A percentile compares a stretch with the other conserved stretches of the same genome.
Conservation (phyloP, 176 grass and related monocot species). For the Olyra latifolia region DNA sequence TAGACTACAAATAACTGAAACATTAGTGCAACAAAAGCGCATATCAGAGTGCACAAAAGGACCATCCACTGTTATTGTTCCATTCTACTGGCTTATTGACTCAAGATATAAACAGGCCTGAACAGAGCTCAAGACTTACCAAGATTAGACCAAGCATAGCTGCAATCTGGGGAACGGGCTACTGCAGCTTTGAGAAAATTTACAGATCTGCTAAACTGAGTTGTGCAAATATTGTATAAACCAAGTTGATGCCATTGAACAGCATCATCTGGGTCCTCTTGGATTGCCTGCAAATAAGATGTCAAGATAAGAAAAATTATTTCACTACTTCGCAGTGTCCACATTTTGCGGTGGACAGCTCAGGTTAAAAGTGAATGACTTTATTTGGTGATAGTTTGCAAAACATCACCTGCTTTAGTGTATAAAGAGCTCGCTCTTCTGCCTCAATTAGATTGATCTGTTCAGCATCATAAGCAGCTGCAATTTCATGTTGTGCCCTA, state of each 20-base stretch:
- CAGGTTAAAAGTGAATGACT: conserved; percentile 19
- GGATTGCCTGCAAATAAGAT: conserved; percentile 68
- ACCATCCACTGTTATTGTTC: neutral
- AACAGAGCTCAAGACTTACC: conserved; percentile 50
- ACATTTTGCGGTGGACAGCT: conserved; percentile 20
- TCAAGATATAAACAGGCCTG: conserved; percentile 6
- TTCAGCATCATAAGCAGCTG: conserved; percentile 53
- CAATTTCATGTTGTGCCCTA: conserved; percentile 89
- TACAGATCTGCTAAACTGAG: conserved; percentile 77
- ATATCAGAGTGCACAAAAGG: neutral
- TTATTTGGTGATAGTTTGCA: conserved; percentile 9
- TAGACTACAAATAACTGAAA: neutral
- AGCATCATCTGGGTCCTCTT: conserved; percentile 92
- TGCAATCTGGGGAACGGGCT: conserved; percentile 74
- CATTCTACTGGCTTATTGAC: neutral
- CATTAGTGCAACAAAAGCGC: neutral
- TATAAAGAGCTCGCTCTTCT: conserved; percentile 77
- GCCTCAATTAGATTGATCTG: conserved; percentile 61
- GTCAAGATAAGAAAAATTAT: conserved; percentile 18
- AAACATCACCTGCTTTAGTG: conserved; percentile 79
- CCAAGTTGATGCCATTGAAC: conserved; percentile 99
- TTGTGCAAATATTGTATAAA: conserved; percentile 78
- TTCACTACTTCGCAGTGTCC: conserved; percentile 1
- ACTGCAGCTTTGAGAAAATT: conserved; percentile 89
- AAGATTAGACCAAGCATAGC: conserved; percentile 97